Conservation (phyloP, 371 early-diverging fungal species). For the Zychaea mexicana region DNA sequence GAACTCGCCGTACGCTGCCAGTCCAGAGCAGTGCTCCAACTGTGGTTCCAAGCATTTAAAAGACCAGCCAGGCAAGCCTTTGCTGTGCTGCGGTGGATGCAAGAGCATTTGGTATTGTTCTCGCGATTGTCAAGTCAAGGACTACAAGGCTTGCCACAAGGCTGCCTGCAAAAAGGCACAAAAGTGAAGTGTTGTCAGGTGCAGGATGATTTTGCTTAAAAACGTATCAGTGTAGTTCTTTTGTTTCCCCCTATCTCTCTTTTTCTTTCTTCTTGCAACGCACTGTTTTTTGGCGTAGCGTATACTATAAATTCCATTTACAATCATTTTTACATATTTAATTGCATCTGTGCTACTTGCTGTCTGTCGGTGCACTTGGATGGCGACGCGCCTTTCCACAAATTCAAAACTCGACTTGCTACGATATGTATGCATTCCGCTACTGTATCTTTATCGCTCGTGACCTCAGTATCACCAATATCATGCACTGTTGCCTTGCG, state of each 20-base stretch:
- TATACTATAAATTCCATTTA: no score
- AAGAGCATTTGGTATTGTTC: conserved; percentile 66
- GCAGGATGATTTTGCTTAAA: background rate
- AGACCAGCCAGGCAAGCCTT: conserved; percentile 52
- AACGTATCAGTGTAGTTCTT: background rate
- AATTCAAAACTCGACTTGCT: background rate
- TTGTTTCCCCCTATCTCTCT: background rate
- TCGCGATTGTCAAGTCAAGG: conserved; percentile 61
- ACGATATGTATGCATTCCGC: background rate
- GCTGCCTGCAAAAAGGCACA: conserved; percentile 42
- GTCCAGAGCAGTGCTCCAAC: conserved; percentile 53
- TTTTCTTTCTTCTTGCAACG: no score
- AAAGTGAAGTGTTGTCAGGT: background rate
- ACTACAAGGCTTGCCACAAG: conserved; percentile 59
- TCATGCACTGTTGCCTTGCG: no score
- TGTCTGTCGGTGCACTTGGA: no score
- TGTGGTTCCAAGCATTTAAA: conserved; percentile 52
- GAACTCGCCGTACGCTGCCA: conserved; percentile 39
- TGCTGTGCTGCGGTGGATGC: conserved; percentile 64
- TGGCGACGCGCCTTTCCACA: no score
- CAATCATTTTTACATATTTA: no score
- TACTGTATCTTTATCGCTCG: no score
- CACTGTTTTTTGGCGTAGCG: no score
- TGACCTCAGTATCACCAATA: no score
- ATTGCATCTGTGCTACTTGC: background rate